phyloP scores from a whole-genome alignment of 1,139 yeast species.

The Saccharomyces pastorianus region DNA sequence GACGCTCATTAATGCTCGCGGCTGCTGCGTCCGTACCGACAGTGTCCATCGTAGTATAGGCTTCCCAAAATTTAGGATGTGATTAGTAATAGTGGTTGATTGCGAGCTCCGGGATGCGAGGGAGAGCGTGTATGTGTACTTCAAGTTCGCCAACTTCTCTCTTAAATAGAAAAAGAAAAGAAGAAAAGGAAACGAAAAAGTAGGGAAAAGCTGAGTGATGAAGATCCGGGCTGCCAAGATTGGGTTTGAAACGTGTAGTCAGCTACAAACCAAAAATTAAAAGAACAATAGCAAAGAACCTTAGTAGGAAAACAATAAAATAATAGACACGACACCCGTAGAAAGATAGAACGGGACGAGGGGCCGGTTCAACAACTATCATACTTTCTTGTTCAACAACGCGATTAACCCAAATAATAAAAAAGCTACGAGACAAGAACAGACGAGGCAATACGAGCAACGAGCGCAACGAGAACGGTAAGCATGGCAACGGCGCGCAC shows the following conservation, averaged over 20 bases:
- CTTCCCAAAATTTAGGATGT: background rate
- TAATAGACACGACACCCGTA: background rate
- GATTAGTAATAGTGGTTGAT: background rate
- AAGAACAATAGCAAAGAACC: background rate
- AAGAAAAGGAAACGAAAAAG: background rate
- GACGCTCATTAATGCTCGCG: background rate
- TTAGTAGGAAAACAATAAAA: background rate
- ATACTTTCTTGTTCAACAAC: background rate
- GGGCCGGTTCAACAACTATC: background rate
- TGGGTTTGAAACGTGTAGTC: background rate
- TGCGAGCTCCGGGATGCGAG: background rate
- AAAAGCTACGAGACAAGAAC: background rate
- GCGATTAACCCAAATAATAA: background rate
- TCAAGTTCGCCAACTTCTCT: background rate
- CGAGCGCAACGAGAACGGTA: background rate
- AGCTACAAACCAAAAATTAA: background rate
- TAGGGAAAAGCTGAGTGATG: background rate
- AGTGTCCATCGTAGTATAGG: background rate
- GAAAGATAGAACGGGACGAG: background rate
- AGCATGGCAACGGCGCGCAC: background rate
- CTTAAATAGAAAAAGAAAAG: background rate
- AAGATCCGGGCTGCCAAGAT: slow-evolving; percentile 5
- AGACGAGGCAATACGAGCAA: background rate
- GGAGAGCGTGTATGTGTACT: background rate
- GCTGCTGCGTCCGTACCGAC: slow-evolving; percentile 4